A percentile compares a stretch with the other conserved stretches of the same genome.
phyloP scores from a whole-genome alignment of 805 yeast species.

The Metschnikowia colocasiae region DNA sequence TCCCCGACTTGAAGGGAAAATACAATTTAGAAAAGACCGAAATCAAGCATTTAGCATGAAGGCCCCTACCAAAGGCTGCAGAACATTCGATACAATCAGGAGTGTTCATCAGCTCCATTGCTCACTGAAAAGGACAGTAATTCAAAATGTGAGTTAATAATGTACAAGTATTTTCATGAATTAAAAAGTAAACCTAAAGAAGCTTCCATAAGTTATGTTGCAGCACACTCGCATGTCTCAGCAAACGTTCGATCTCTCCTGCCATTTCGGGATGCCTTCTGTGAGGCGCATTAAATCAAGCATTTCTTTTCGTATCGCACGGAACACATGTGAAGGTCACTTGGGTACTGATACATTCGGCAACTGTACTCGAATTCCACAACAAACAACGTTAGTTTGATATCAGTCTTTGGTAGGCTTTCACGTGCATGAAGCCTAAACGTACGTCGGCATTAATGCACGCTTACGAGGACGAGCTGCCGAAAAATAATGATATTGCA shows the following conservation, averaged over 20 bases:
- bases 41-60: conserved; percentile 32
- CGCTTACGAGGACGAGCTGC: background rate
- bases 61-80: background rate
- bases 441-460: background rate
- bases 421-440: background rate
- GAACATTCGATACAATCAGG: background rate
- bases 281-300: background rate
- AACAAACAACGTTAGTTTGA: background rate
- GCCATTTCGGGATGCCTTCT: background rate
- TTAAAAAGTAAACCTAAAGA: background rate
- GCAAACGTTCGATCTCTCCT: background rate
- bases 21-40: conserved; percentile 27
- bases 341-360: background rate
- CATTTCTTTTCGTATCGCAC: background rate
- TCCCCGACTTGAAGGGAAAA: conserved; percentile 54
- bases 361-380: background rate
- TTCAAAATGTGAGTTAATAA: background rate
- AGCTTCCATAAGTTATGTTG: background rate
- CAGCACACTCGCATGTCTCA: background rate
- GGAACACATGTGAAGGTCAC: background rate
- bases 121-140: background rate
- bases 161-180: background rate
- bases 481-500: background rate
- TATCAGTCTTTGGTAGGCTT: background rate
- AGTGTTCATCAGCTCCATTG: background rate